phyloP scores from a whole-genome alignment of 2,329 filamentous ascomycete genomes.

The Ophiocordyceps polyrhachis-furcata region DNA sequence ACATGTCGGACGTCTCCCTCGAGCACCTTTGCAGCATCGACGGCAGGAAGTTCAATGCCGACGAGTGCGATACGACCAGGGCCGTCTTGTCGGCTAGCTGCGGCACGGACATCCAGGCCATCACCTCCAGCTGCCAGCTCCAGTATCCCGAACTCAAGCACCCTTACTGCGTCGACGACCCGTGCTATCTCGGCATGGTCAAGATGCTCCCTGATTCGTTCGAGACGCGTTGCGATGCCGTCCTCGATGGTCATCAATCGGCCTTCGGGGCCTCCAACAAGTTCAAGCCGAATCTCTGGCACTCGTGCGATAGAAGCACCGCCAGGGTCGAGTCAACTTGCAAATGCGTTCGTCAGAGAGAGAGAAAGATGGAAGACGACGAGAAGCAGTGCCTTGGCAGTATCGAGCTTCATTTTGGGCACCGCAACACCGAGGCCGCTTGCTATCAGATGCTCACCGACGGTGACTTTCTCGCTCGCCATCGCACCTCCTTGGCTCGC shows the following conservation, averaged over 20 bases:
- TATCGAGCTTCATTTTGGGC: not conserved
- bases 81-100: not conserved
- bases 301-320: not conserved
- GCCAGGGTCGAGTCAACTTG: not conserved
- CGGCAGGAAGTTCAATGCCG: not conserved
- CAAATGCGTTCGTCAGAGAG: not conserved
- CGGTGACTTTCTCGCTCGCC: not conserved
- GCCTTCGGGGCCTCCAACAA: not conserved
- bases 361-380: not conserved
- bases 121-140: not conserved
- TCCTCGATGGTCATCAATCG: not conserved
- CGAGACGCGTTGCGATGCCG: not conserved
- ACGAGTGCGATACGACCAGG: not conserved
- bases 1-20: not conserved
- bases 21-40: not conserved
- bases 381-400: not conserved
- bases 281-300: not conserved
- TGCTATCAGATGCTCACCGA: not conserved
- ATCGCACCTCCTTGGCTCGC: not conserved
- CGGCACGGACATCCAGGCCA: not conserved
- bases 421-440: not conserved
- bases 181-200: not conserved
- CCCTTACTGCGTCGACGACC: not conserved
- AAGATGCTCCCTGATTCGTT: not conserved
- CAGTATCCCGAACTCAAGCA: not conserved